Evolutionary conservation across 2,329 filamentous ascomycete species (phyloP), one percentile per base, ranked within the genome.

Genomic region (Alternaria triticina): DNA sequence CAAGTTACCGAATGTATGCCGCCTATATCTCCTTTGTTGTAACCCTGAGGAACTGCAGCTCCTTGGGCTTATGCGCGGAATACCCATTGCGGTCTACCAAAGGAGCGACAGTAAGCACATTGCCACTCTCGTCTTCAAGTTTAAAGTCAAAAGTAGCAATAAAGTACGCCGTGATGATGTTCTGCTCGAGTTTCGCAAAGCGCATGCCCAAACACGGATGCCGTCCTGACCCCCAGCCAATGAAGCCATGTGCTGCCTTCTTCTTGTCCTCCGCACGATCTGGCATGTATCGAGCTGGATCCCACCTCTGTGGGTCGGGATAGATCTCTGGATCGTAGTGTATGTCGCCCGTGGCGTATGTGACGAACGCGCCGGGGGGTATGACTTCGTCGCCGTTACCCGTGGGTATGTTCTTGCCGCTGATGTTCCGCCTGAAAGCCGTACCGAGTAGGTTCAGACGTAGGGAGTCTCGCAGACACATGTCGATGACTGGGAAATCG

Each of bases 131-230:
- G 45, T 87, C 81, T n/a, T 72, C 69, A 4, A 85, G 75, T 10
- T 77, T 68, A 59, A 83, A 84, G 59, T 86, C 82, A 58, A 86
- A 87, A 45, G 79, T 80, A 4, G 85, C 82, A 15, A 85, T 58
- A 59, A 86, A 86, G 50, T 83, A 81, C 1, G 83, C 84, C 0
- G 80, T 81, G 28, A 86, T 83, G 62, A 87, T 74, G 54, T 81
- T 83, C 59, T 83, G 82, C 70, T 87, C 85, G 2, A 88, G 74
- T 66, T 87, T 87, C 1, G 86, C 86, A 71, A 87, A 86, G 57
- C 78, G 80, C 80, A 74, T 70, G 23, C 64, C 67, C n/a, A 68
- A 62, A 69, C 84, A 86, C 23, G 83, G 83, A 76, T 84, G 81
- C 44, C 81, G 71, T 1, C 71, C 79, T 20, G 71, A 66, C 20